These are phyloP conservation scores for Hepatocystis sp. DNA, from an alignment of 169 alveolate genomes.

Conservation along the genomic window DNA sequence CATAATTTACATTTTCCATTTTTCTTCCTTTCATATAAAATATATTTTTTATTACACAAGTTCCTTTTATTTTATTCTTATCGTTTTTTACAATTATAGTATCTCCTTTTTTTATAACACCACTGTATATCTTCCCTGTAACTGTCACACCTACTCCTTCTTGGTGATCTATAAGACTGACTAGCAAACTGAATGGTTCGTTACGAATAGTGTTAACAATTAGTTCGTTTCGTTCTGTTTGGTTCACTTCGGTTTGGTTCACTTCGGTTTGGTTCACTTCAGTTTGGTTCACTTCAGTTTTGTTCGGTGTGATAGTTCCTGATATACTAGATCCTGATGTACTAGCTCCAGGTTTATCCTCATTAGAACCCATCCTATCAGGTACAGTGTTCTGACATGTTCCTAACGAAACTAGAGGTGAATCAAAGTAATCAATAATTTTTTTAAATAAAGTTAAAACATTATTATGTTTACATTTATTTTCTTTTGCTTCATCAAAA, in stretches of 20 bases:
- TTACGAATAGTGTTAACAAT: constrained; percentile 5
- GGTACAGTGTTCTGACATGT: not conserved
- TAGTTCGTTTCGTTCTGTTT: not conserved
- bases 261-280: not conserved
- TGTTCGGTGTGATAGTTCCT: too few relatives aligned
- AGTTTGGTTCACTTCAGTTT: not conserved
- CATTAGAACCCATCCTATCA: not conserved
- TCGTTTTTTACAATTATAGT: constrained; percentile 80
- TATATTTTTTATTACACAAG: constrained; percentile 80
- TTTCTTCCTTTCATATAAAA: constrained; percentile 80
- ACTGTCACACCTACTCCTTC: constrained; percentile 83
- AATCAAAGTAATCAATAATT: constrained; percentile 68
- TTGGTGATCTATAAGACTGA: constrained; percentile 83
- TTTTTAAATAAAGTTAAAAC: constrained; percentile 67
- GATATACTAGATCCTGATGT: too few relatives aligned
- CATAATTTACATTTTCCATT: constrained; percentile 79
- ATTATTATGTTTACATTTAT: constrained; percentile 44
- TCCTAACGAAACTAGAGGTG: constrained; percentile 17
- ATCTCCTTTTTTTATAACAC: constrained; percentile 82
- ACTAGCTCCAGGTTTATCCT: too few relatives aligned
- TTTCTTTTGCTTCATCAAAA: constrained; percentile 65
- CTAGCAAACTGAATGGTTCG: constrained; percentile 81
- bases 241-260: not conserved
- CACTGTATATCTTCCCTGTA: constrained; percentile 88
- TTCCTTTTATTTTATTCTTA: constrained; percentile 78